Evolutionary conservation across 1,139 yeast genomes (phyloP).

Genomic region (Lizanozyma gosingica): DNA sequence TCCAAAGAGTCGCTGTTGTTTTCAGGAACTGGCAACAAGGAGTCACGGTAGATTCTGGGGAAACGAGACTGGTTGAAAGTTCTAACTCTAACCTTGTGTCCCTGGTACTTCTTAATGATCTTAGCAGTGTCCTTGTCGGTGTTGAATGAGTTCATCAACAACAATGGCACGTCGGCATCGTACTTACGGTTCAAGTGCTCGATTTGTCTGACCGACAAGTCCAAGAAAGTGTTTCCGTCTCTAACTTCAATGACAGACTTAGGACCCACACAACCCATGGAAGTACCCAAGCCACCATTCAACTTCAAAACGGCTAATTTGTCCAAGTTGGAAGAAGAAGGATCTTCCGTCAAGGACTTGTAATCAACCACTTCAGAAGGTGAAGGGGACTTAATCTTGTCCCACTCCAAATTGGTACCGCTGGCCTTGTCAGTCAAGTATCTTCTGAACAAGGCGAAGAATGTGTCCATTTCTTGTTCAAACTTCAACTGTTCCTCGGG

Average conservation of each 20-base stretch:
- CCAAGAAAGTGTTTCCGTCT: slow-evolving; percentile 95
- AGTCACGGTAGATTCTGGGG: slow-evolving; percentile 93
- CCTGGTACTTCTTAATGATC: slow-evolving; percentile 92
- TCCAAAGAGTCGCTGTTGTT: slow-evolving; percentile 65
- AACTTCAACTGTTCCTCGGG: slow-evolving; percentile 50
- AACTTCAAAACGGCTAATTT: slow-evolving; percentile 92
- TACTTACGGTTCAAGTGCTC: slow-evolving; percentile 88
- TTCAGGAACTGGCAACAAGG: slow-evolving; percentile 89
- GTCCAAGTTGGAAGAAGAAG: slow-evolving; percentile 45
- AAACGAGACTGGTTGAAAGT: slow-evolving; percentile 96
- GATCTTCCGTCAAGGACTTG: slow-evolving; percentile 32
- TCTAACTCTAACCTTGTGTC: slow-evolving; percentile 90
- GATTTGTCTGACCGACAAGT: slow-evolving; percentile 90
- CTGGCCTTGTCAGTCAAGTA: slow-evolving; percentile 85
- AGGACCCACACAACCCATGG: slow-evolving; percentile 99
- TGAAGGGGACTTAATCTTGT: slow-evolving; percentile 81
- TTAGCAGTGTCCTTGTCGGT: slow-evolving; percentile 94
- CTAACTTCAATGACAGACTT: slow-evolving; percentile 96
- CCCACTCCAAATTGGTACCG: slow-evolving; percentile 86
- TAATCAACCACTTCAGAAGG: slow-evolving; percentile 86
- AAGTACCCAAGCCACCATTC: slow-evolving; percentile 97
- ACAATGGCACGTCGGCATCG: slow-evolving; percentile 89
- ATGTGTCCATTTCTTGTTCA: slow-evolving; percentile 91
- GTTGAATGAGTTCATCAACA: slow-evolving; percentile 97
- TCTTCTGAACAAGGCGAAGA: slow-evolving; percentile 88